phyloP scores from a whole-genome alignment of 1,139 yeast genomes.

The Hemisphaericaspora lyxosophila region DNA sequence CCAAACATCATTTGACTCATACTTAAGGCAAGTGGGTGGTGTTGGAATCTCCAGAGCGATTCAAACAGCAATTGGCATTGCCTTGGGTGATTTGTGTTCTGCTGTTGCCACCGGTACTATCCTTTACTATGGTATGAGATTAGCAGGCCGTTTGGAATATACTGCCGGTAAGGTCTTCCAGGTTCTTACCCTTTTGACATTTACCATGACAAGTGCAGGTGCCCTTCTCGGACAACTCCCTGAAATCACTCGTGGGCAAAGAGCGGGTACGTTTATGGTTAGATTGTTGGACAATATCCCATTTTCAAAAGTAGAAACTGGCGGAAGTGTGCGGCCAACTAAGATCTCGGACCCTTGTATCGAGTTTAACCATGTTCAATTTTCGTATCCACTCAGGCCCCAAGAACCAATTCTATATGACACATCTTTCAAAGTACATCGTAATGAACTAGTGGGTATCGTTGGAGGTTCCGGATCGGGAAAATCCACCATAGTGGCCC shows the following conservation, averaged over 20 bases:
- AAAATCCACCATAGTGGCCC: slow-evolving; percentile 63
- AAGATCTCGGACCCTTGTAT: slow-evolving; percentile 24
- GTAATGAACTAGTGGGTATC: slow-evolving; percentile 57
- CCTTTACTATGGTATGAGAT: slow-evolving; percentile 71
- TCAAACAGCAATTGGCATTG: slow-evolving; percentile 62
- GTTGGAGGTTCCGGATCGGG: slow-evolving; percentile 83
- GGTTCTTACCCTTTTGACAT: slow-evolving; percentile 69
- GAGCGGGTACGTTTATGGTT: slow-evolving; percentile 61
- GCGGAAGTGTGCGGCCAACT: slow-evolving; percentile 23
- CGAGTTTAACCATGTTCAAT: slow-evolving; percentile 43
- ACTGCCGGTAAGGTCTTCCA: slow-evolving; percentile 57
- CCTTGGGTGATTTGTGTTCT: slow-evolving; percentile 53
- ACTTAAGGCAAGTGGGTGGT: slow-evolving; percentile 25
- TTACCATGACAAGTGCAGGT: slow-evolving; percentile 68
- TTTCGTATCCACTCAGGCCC: slow-evolving; percentile 43
- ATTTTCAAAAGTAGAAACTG: slow-evolving; percentile 28
- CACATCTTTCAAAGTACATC: slow-evolving; percentile 39
- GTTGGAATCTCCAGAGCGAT: slow-evolving; percentile 52
- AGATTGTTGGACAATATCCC: slow-evolving; percentile 39
- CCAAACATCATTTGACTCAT: slow-evolving; percentile 27
- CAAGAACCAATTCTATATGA: slow-evolving; percentile 30
- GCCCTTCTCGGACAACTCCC: slow-evolving; percentile 66
- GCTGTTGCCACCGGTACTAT: slow-evolving; percentile 67
- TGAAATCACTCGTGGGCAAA: slow-evolving; percentile 71
- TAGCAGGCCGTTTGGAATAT: slow-evolving; percentile 61